Conservation (phyloP, 352 stramenopile species). For the Globisporangium echinulatum region DNA sequence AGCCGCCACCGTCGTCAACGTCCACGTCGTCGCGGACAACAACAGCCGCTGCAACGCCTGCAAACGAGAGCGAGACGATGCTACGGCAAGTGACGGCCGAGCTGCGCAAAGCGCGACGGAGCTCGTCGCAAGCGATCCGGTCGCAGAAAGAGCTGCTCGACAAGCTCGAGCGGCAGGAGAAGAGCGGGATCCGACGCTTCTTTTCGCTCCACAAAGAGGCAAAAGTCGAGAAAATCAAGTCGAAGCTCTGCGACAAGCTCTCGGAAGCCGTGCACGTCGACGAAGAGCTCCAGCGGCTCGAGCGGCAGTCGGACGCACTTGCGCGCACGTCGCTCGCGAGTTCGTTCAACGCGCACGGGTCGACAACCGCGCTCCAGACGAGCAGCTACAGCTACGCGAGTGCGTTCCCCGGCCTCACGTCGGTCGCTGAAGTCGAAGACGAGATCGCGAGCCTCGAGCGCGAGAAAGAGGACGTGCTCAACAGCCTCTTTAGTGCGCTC, state of each 20-base stretch:
- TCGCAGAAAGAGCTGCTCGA: constrained; percentile 77
- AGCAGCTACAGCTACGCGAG: constrained; percentile 11
- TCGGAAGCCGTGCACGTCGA: constrained; percentile 59
- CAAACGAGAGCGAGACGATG: constrained; percentile 13
- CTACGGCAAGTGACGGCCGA: constrained; percentile 36
- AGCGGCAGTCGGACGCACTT: constrained; percentile 58
- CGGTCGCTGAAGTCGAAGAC: constrained; percentile 41
- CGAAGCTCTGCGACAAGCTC: constrained; percentile 69
- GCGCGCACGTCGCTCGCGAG: constrained; percentile 44
- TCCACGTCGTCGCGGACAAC: background rate
- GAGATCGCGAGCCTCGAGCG: constrained; percentile 56
- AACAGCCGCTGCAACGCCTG: no score
- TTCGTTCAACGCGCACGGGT: constrained; percentile 1
- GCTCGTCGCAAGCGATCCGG: constrained; percentile 69
- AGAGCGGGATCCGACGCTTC: constrained; percentile 48
- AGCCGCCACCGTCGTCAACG: background rate
- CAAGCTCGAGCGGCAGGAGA: constrained; percentile 75
- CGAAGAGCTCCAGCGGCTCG: constrained; percentile 55
- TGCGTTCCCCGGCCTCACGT: constrained; percentile 11
- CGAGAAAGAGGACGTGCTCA: constrained; percentile 70
- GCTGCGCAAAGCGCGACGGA: constrained; percentile 51
- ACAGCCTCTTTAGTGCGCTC: constrained; percentile 48
- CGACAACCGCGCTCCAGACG: background rate
- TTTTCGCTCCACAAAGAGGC: constrained; percentile 66
- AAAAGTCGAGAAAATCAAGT: constrained; percentile 66